Conservation (phyloP, 257 asterid genomes). For the Coffea canephora region DNA sequence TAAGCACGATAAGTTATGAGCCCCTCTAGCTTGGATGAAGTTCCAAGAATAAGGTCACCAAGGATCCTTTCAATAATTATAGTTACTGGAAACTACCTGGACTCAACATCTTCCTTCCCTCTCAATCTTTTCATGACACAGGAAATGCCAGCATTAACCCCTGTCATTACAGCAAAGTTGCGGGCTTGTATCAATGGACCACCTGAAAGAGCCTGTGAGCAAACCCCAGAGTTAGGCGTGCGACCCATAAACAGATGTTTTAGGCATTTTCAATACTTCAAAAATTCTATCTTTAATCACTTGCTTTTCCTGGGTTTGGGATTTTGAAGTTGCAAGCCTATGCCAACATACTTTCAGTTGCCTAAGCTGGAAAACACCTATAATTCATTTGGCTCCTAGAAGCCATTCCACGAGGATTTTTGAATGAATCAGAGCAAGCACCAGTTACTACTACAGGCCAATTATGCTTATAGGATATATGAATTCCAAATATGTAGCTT, state of each 20-base stretch:
- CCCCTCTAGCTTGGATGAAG: not conserved
- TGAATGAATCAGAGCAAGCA: not conserved
- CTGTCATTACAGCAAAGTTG: slow-evolving; percentile 92
- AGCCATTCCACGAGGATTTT: not conserved
- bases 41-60: not conserved
- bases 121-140: slow-evolving; percentile 83
- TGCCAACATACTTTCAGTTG: not conserved
- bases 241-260: not conserved
- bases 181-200: slow-evolving; percentile 91
- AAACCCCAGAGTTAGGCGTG: slow-evolving; percentile 2
- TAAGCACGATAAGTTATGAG: not conserved
- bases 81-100: slow-evolving; percentile 46
- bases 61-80: not conserved
- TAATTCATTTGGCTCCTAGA: not conserved
- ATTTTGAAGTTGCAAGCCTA: not conserved
- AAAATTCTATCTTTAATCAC: not conserved
- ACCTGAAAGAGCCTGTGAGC: slow-evolving; percentile 73
- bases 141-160: slow-evolving; percentile 88
- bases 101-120: slow-evolving; percentile 91
- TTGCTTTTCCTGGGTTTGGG: not conserved
- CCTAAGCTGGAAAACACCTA: not conserved
- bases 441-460: not conserved
- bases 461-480: not conserved
- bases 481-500: not conserved
- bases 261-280: not conserved